Base-by-base conservation (phyloP, 2,329 filamentous ascomycete genomes). In the Epichloe sibirici region DNA sequence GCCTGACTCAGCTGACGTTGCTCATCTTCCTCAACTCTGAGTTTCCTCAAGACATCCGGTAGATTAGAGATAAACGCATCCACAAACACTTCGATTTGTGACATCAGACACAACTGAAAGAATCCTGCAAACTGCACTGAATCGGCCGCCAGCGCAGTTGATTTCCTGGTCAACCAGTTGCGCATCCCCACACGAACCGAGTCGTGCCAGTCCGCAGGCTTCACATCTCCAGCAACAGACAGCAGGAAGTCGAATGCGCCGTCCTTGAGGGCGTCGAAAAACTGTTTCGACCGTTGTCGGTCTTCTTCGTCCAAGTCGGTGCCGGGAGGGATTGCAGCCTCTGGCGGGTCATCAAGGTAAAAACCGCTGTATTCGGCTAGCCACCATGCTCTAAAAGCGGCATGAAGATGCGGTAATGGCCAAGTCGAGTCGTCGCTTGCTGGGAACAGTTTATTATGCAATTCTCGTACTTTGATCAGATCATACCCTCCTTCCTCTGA, bases 21-120 rank as follows among this genome's bases (percentile, higher is more conserved):
- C 58, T 93, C 87, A 62, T 97, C 91, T 67, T 97, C 91, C 55
- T 95, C 90, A 2, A 83, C 79, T 57, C 91, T 88, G 34, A 97
- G 74, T 66, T 83, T 88, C 51, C 91, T 83, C 45, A 98, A 77
- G 3, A 93, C 85, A 69, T 97, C 90, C 0, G 93, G 93, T 72
- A 97, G 86, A 63, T 98, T 95, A 0, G 89, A 88, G 59, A 98
- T 94, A 65, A 95, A 94, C 5, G 87, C 86, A 63, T 97, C 91
- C 7, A 91, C 82, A 63, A 97, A 95, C 0, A 79, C 78, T 65
- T 97, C 91, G 9, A 97, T 70, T 62, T 90, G 87, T 54, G 85
- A 78, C 80, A 91, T 88, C 31, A 95, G 69, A 23, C 85, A 73
- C 6, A 74, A 64, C 57, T 87, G 85, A 63, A 97, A 89, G 58